Conservation (phyloP, 768 basidiomycete species). For the Panus rudis region DNA sequence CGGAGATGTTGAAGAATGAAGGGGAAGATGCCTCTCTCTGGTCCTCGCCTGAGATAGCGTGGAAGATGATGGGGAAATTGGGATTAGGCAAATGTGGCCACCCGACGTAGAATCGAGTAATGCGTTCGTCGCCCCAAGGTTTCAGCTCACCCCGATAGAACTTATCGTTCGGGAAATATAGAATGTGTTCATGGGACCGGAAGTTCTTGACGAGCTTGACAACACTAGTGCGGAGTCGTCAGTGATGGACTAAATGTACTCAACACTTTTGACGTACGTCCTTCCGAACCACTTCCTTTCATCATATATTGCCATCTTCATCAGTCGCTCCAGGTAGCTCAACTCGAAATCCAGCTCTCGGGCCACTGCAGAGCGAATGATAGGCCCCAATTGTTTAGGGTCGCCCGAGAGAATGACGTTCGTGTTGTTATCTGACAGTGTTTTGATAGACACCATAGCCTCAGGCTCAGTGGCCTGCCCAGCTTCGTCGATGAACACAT, state of each 20-base stretch:
- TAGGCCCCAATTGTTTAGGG: constrained; percentile 65
- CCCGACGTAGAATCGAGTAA: constrained; percentile 22
- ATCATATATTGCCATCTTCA: constrained; percentile 28
- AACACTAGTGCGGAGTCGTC: constrained; percentile 31
- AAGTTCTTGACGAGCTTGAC: constrained; percentile 61
- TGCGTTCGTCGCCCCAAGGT: constrained; percentile 32
- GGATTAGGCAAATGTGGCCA: constrained; percentile 28
- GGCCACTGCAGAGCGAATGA: constrained; percentile 54
- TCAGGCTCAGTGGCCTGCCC: constrained; percentile 71
- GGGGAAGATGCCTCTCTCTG: constrained; percentile 61
- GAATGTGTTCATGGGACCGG: constrained; percentile 54
- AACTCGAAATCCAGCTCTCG: constrained; percentile 47
- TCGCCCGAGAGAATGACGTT: constrained; percentile 63
- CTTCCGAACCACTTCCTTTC: constrained; percentile 9
- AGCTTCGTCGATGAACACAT: constrained; percentile 69
- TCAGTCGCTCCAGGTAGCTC: constrained; percentile 55
- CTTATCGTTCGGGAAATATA: constrained; percentile 51
- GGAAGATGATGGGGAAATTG: constrained; percentile 57
- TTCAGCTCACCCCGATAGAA: constrained; percentile 54
- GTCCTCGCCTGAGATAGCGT: constrained; percentile 53
- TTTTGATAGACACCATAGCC: constrained; percentile 54
- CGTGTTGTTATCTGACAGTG: constrained; percentile 44
- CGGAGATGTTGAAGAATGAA: constrained; percentile 66
- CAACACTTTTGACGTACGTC: constrained; percentile 10
- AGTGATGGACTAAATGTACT: background rate